phyloP scores from a whole-genome alignment of 768 basidiomycete species.

The Auriscalpium vulgare region DNA sequence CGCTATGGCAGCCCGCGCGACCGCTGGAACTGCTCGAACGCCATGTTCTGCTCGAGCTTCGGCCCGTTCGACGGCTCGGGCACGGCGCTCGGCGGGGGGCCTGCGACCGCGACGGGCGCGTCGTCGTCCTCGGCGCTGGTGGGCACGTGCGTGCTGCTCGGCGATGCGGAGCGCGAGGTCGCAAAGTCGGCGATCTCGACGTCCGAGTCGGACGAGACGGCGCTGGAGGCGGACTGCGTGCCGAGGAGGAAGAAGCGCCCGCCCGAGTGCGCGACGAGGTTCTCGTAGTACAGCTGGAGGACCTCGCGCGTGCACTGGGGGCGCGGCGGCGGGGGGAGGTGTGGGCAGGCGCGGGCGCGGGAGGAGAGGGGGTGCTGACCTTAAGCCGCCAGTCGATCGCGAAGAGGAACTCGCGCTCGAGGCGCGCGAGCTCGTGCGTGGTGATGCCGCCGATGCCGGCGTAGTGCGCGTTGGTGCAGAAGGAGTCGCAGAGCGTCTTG shows the following conservation, averaged over 20 bases:
- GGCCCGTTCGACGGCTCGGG: conserved; percentile 45
- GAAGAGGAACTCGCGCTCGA: conserved; percentile 89
- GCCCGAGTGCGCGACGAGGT: no score
- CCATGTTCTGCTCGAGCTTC: conserved; percentile 80
- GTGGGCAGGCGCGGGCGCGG: conserved; percentile 8
- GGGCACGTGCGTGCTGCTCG: no score
- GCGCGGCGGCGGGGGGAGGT: conserved; percentile 20
- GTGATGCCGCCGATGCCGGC: conserved; percentile 95
- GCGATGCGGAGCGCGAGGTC: no score
- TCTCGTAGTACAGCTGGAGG: conserved; percentile 88
- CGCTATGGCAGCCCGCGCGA: neutral
- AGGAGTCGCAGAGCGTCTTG: conserved; percentile 93
- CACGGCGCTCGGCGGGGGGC: conserved; percentile 27
- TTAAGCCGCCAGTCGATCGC: conserved; percentile 93
- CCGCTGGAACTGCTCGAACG: conserved; percentile 53
- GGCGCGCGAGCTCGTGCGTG: conserved; percentile 82
- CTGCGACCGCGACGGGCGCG: no score
- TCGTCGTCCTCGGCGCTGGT: no score
- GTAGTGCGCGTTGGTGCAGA: conserved; percentile 92
- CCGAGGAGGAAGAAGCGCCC: no score
- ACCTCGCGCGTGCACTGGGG: conserved; percentile 84
- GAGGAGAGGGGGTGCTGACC: conserved; percentile 42
- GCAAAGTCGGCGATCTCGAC: no score
- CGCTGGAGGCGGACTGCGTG: no score
- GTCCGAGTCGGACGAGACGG: no score